These are phyloP conservation scores for Trypanosomatidae sp. DNA, from an alignment of 208 protist genomes.

Conservation along the genomic window DNA sequence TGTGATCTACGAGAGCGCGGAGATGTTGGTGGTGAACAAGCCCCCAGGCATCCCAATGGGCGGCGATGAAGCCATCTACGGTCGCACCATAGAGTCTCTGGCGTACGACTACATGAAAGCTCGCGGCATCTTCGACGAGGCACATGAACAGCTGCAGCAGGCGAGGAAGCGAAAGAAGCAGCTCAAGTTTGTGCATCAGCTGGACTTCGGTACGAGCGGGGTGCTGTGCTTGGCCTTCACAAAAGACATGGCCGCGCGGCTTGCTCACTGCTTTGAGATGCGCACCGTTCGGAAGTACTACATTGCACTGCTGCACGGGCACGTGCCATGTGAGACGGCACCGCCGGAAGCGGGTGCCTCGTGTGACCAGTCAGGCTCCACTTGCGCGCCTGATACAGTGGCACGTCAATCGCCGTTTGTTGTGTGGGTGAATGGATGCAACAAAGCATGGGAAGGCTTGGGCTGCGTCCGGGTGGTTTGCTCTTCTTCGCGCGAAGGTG, in stretches of 20 bases:
- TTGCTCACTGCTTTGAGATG: constrained; percentile 89
- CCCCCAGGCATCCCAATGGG: constrained; percentile 86
- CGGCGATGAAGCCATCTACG: constrained; percentile 22
- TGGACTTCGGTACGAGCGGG: constrained; percentile 91
- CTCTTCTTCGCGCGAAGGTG: background rate
- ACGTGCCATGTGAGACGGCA: constrained; percentile 27
- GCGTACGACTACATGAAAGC: constrained; percentile 39
- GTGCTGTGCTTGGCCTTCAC: constrained; percentile 89
- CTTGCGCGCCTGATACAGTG: background rate
- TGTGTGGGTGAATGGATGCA: constrained; percentile 8
- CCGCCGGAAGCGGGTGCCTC: background rate
- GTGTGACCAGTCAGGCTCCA: background rate
- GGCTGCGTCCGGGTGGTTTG: constrained; percentile 1
- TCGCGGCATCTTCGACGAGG: constrained; percentile 32
- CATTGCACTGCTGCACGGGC: constrained; percentile 74
- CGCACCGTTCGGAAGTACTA: constrained; percentile 81
- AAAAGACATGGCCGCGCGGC: constrained; percentile 67
- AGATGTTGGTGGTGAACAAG: constrained; percentile 90
- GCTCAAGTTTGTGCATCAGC: constrained; percentile 91
- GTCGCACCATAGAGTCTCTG: constrained; percentile 58
- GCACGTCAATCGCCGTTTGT: background rate
- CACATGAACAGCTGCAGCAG: constrained; percentile 28
- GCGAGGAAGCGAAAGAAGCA: constrained; percentile 41
- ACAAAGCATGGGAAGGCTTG: constrained; percentile 6
- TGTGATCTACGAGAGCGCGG: constrained; percentile 59